Percentiles rank a stretch among this genome's conserved stretches.
Evolutionary conservation across 345 rosid genomes (phyloP).

Genomic region (Eutrema japonicum): DNA sequence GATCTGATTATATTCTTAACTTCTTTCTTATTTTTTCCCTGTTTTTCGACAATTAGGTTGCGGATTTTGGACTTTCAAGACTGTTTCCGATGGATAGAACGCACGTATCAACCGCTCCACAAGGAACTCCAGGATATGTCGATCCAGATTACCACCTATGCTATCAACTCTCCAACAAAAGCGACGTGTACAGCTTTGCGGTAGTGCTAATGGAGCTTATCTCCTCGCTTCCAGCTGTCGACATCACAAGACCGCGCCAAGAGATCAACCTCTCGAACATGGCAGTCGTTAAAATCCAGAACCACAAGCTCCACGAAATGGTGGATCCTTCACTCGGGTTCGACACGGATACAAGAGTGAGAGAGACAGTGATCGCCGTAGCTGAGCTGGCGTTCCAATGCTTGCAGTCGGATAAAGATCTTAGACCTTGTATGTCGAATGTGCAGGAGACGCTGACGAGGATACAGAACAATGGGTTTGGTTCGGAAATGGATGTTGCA

Average conservation of each 20-base stretch:
- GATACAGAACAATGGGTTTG: conserved; percentile 45
- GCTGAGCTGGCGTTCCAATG: conserved; percentile 90
- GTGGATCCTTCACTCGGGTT: conserved; percentile 76
- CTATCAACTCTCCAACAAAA: conserved; percentile 82
- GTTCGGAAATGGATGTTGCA: conserved; percentile 29
- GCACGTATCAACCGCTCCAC: conserved; percentile 91
- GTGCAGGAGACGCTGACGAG: conserved; percentile 54
- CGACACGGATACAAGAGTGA: conserved; percentile 54
- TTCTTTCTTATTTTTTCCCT: not conserved
- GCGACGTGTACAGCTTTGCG: conserved; percentile 68
- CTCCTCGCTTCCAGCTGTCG: conserved; percentile 89
- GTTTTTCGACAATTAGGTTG: conserved; percentile 50
- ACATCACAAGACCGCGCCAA: conserved; percentile 74
- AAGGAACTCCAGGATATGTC: conserved; percentile 94
- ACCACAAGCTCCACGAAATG: conserved; percentile 60
- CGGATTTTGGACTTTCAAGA: conserved; percentile 90
- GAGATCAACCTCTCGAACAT: conserved; percentile 79
- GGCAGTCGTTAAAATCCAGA: conserved; percentile 82
- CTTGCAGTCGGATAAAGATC: conserved; percentile 66
- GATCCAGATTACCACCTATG: conserved; percentile 92
- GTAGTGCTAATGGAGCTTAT: conserved; percentile 49
- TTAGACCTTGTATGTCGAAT: conserved; percentile 72
- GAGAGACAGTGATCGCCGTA: conserved; percentile 60
- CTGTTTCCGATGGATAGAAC: conserved; percentile 71
- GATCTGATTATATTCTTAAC: conserved; percentile 8